Conservation (phyloP, 2,329 filamentous ascomycete species). For the Fusarium foetens region DNA sequence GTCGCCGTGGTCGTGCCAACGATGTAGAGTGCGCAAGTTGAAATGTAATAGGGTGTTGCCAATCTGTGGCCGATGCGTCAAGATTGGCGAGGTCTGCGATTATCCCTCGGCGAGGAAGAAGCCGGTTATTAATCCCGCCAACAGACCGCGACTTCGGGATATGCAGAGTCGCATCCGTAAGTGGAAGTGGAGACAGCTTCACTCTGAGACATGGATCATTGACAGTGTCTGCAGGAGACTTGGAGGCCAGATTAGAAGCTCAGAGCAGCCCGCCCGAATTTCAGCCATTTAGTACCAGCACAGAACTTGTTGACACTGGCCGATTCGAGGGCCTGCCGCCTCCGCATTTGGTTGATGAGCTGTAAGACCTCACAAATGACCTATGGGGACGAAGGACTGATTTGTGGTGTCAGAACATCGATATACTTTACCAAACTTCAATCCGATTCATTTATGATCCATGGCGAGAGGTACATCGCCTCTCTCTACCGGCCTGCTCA, state of each 20-base stretch:
- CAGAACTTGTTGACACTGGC: slow-evolving; percentile 32
- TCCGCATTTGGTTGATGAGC: slow-evolving; percentile 25
- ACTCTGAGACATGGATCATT: no score
- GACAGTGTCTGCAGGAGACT: slow-evolving; percentile 46
- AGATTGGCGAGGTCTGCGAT: slow-evolving; percentile 18
- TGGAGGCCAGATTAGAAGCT: slow-evolving; percentile 44
- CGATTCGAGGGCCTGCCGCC: slow-evolving; percentile 31
- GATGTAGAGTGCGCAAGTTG: slow-evolving; percentile 24
- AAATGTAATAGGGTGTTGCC: slow-evolving; percentile 20
- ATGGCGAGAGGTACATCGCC: slow-evolving; percentile 76
- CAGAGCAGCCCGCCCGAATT: slow-evolving; percentile 5
- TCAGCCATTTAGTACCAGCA: background rate
- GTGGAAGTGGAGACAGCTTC: background rate
- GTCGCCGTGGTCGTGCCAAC: slow-evolving; percentile 20
- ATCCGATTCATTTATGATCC: slow-evolving; percentile 76
- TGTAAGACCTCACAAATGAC: background rate
- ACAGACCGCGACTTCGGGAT: slow-evolving; percentile 24
- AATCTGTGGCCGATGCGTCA: slow-evolving; percentile 17
- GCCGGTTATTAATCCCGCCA: slow-evolving; percentile 12
- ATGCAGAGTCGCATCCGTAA: slow-evolving; percentile 26
- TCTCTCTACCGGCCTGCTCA: slow-evolving; percentile 75
- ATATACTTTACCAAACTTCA: slow-evolving; percentile 79
- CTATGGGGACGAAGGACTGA: fast-evolving
- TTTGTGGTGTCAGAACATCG: background rate
- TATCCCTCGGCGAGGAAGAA: slow-evolving; percentile 25